Evolutionary conservation across 306 rosid species (phyloP).

Genomic region (Hylodesmum podocarpum): DNA sequence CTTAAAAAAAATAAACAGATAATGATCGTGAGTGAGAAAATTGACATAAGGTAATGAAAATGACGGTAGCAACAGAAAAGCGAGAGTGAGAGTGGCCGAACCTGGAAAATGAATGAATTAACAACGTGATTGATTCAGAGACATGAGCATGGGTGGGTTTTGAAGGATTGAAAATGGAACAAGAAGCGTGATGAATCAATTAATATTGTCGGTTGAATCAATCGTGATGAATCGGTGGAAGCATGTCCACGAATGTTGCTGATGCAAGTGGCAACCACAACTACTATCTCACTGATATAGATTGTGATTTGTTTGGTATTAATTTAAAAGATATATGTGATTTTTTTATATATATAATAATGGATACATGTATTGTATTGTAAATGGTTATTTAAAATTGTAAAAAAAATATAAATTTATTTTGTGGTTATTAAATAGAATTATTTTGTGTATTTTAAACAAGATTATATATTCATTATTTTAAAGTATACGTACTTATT

Average conservation of each 20-base stretch:
- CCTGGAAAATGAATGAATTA: neutral
- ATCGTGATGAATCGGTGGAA: neutral
- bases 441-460: no score
- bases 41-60: neutral
- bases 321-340: no score
- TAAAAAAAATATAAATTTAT: no score
- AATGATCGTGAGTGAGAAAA: neutral
- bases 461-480: no score
- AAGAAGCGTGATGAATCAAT: neutral
- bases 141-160: neutral
- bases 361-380: no score
- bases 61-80: neutral
- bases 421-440: no score
- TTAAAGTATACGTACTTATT: no score
- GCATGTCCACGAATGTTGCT: neutral
- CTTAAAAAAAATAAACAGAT: neutral
- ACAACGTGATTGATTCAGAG: neutral
- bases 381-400: no score
- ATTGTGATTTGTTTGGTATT: no score
- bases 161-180: neutral
- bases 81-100: neutral
- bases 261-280: neutral
- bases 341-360: no score
- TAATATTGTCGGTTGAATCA: neutral
- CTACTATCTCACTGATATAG: no score